Evolutionary conservation across 768 basidiomycete genomes (phyloP), one percentile per base, ranked within the genome.

Genomic region (Tricholoma sp.): DNA sequence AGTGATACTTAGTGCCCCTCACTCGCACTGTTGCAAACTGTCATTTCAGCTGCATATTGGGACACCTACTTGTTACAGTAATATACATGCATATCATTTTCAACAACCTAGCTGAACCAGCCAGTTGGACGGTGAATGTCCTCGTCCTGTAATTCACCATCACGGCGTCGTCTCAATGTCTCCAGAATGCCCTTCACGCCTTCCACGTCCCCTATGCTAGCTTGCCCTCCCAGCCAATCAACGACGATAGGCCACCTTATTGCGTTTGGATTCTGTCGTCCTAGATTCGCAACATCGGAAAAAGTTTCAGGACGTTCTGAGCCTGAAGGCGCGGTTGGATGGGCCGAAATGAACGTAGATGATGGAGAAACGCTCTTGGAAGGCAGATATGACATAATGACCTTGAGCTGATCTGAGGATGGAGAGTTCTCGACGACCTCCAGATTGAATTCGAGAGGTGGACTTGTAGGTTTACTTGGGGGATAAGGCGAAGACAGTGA

Each of bases 211-310:
- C 89, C 89, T 0, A 90, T 71, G 18, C 79, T 78, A 9, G 83
- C 87, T 41, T 76, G 76, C 1, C 89, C 89, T 21, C 75, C 79
- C 14, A 75, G 71, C 89, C 89, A 91, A 62, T 91, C 84, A 1
- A 91, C 89, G 0, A 91, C 86, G 47, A 91, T 79, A 0, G 89
- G 89, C 88, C 88, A 91, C 61, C 83, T 88, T 61, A 90, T 69
- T 14, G 81, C 82, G 12, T 75, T 76, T 0, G 84, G 86, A 56
- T 84, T 83, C 68, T 76, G 74, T 45, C 72, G 62, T 0, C 76
- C 87, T 9, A 89, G 74, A 27, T 77, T 70, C 2, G 72, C 72
- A 8, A 91, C 72, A 7, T 69, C 79, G 5, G 76, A 69, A 0
- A 79, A 62, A 24, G 69, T 79, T 24, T 68, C 65, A 0, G 76